Evolutionary conservation across 768 basidiomycete genomes (phyloP).

Genomic region (Psilocybe tampanensis): DNA sequence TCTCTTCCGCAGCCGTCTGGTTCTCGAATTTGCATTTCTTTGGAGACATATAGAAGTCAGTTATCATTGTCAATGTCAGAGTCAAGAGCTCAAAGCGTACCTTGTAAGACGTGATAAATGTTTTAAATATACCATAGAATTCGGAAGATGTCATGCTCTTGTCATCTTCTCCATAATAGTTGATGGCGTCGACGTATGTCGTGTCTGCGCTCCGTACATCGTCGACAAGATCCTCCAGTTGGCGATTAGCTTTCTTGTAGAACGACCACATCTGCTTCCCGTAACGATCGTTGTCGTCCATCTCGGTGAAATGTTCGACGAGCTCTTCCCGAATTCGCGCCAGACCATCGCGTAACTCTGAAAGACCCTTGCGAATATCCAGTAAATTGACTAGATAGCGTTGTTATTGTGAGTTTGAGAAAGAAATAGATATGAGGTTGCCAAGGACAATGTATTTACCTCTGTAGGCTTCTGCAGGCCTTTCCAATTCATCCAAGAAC

Average conservation of each 20-base stretch:
- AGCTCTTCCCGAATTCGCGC: slow-evolving; percentile 80
- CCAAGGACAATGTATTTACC: slow-evolving; percentile 57
- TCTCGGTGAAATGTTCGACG: slow-evolving; percentile 74
- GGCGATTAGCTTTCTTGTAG: slow-evolving; percentile 69
- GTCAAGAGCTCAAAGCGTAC: slow-evolving; percentile 42
- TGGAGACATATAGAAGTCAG: background rate
- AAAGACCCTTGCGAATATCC: slow-evolving; percentile 78
- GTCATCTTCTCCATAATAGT: slow-evolving; percentile 93
- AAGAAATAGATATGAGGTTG: too few species aligned
- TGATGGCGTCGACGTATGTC: slow-evolving; percentile 82
- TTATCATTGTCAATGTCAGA: background rate
- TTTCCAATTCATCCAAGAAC: slow-evolving; percentile 87
- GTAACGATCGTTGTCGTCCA: slow-evolving; percentile 74
- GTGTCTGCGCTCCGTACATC: slow-evolving; percentile 86
- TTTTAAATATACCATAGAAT: slow-evolving; percentile 97
- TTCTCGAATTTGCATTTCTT: slow-evolving; percentile 92
- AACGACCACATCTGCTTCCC: slow-evolving; percentile 94
- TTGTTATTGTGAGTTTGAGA: slow-evolving; percentile 4
- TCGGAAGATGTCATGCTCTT: slow-evolving; percentile 84
- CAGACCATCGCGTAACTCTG: slow-evolving; percentile 76
- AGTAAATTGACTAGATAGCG: slow-evolving; percentile 88
- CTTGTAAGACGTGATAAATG: slow-evolving; percentile 92
- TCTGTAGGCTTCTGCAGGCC: slow-evolving; percentile 91
- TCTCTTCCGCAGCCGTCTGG: slow-evolving; percentile 72
- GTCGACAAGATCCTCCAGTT: slow-evolving; percentile 84